These are phyloP conservation scores for Sarocladiaceae sp. DNA, from an alignment of 2,329 filamentous ascomycete genomes.

Conservation along the genomic window DNA sequence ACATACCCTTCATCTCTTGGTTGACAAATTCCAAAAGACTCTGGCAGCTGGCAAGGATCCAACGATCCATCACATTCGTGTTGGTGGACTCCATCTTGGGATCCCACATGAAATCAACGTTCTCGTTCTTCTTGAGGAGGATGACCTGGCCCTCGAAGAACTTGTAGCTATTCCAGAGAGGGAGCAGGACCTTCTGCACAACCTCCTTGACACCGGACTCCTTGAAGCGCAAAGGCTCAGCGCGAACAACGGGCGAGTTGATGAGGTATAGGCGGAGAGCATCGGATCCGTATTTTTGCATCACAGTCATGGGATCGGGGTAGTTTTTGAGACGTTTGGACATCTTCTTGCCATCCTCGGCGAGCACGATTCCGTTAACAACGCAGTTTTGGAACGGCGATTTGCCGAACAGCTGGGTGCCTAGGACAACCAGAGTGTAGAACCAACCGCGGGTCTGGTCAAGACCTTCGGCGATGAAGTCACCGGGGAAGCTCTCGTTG, in stretches of 20 bases:
- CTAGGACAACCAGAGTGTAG: conserved; percentile 84
- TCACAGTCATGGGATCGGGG: conserved; percentile 76
- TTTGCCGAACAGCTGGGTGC: conserved; percentile 77
- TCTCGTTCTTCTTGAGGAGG: conserved; percentile 78
- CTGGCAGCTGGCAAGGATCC: conserved; percentile 90
- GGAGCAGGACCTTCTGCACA: conserved; percentile 82
- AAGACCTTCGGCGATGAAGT: conserved; percentile 89
- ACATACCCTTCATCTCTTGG: conserved; percentile 75
- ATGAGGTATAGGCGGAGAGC: conserved; percentile 92
- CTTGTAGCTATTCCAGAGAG: conserved; percentile 94
- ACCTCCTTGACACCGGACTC: conserved; percentile 91
- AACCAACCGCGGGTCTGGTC: conserved; percentile 97
- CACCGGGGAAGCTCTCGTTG: conserved; percentile 74
- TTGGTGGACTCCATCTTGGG: conserved; percentile 68
- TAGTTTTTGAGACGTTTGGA: conserved; percentile 96
- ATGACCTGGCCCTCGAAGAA: conserved; percentile 89
- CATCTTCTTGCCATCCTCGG: conserved; percentile 98
- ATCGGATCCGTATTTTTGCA: conserved; percentile 85
- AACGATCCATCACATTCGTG: conserved; percentile 90
- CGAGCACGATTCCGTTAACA: conserved; percentile 91
- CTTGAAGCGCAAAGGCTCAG: conserved; percentile 85
- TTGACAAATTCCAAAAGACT: conserved; percentile 88
- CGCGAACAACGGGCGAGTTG: conserved; percentile 90
- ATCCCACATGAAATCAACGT: conserved; percentile 72
- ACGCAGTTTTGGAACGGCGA: conserved; percentile 92